Evolutionary conservation across 2,329 filamentous ascomycete species (phyloP).

Genomic region (Trichophyton simii): DNA sequence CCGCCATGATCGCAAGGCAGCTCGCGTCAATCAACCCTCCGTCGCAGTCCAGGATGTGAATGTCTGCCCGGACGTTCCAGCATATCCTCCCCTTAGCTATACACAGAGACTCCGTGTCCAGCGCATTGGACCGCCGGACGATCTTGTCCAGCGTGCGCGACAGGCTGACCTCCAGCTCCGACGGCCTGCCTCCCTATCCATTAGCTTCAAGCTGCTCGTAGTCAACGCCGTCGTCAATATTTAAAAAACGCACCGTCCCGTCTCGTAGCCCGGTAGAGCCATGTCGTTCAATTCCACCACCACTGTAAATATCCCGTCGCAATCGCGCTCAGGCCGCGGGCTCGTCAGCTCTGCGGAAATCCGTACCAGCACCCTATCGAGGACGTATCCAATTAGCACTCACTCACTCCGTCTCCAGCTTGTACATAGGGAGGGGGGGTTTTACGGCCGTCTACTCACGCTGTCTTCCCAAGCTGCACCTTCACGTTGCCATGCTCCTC

Average conservation of each 20-base stretch:
- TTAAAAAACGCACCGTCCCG: slow-evolving; percentile 46
- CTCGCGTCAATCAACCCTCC: slow-evolving; percentile 78
- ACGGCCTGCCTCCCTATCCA: slow-evolving; percentile 44
- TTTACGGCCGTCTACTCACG: slow-evolving; percentile 38
- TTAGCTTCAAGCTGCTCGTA: neutral
- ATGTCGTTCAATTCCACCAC: slow-evolving; percentile 83
- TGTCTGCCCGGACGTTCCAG: slow-evolving; percentile 80
- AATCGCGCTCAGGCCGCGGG: slow-evolving; percentile 76
- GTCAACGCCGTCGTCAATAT: neutral
- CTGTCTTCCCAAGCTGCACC: slow-evolving; percentile 78
- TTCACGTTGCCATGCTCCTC: slow-evolving; percentile 86
- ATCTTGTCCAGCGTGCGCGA: slow-evolving; percentile 88
- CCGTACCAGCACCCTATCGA: slow-evolving; percentile 60
- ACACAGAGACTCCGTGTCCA: slow-evolving; percentile 92
- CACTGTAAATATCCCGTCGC: slow-evolving; percentile 92
- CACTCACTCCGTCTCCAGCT: neutral
- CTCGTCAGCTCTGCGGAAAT: slow-evolving; percentile 80
- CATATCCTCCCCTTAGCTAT: slow-evolving; percentile 82
- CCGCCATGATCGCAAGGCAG: slow-evolving; percentile 77
- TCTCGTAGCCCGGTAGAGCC: slow-evolving; percentile 80
- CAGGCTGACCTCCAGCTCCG: slow-evolving; percentile 71
- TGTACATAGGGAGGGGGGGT: neutral
- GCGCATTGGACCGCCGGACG: slow-evolving; percentile 75
- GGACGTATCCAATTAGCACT: neutral
- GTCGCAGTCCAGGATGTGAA: slow-evolving; percentile 84